These are phyloP conservation scores for Mortierella sp. DNA, from an alignment of 371 early-diverging fungal genomes.

Conservation along the genomic window DNA sequence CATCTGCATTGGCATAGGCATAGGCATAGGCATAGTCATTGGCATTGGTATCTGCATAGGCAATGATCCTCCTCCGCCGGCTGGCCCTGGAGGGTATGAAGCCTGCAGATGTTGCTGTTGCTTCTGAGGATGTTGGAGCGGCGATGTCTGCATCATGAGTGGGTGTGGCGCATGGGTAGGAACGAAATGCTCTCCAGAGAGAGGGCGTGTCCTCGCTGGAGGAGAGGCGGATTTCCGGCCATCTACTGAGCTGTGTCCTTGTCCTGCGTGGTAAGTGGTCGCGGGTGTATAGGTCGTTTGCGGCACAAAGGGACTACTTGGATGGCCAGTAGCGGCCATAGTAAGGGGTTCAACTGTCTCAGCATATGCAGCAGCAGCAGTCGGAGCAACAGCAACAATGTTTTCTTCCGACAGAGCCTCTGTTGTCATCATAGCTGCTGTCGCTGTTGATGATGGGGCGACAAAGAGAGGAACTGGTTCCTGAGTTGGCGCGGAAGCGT, in stretches of 20 bases:
- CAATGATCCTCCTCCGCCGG: conserved; percentile 1
- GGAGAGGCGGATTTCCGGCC: conserved; percentile 19
- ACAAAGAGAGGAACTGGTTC: conserved; percentile 24
- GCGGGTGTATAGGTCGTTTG: conserved; percentile 38
- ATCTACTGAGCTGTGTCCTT: background rate
- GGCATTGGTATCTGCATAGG: conserved; percentile 22
- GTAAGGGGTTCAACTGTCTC: too few relatives aligned
- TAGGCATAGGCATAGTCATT: conserved; percentile 26
- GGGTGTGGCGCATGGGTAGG: conserved; percentile 30
- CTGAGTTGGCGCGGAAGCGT: background rate
- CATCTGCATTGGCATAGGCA: conserved; percentile 23
- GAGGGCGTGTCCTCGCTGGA: conserved; percentile 19
- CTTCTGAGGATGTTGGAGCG: too few relatives aligned
- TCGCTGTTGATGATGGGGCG: background rate
- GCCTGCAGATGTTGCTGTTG: conserved; percentile 19
- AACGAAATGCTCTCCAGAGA: conserved; percentile 18
- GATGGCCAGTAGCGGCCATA: background rate
- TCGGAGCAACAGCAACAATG: background rate
- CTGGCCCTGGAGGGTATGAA: conserved; percentile 35
- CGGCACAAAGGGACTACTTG: conserved; percentile 44
- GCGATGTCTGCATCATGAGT: conserved; percentile 29
- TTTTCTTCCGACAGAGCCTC: background rate
- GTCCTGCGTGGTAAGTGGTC: conserved; percentile 26
- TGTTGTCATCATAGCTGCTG: background rate
- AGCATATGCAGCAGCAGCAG: background rate